phyloP scores from a whole-genome alignment of 2,329 filamentous ascomycete species.

The Zasmidium cellare region DNA sequence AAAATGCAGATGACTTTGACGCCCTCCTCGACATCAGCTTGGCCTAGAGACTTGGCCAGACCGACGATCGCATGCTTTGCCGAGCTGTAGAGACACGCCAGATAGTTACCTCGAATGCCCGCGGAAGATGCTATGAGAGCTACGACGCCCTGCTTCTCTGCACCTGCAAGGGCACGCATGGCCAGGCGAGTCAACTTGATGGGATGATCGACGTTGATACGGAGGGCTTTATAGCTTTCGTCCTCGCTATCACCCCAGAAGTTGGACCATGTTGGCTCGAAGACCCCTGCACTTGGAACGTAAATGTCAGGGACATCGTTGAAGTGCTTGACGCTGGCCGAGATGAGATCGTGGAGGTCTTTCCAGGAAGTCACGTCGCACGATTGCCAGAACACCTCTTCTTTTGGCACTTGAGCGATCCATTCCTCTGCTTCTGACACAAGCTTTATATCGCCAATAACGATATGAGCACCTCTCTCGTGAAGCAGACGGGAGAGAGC shows the following conservation, averaged over 20 bases:
- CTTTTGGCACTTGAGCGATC: constrained; percentile 4
- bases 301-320: constrained; percentile 23
- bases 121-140: constrained; percentile 17
- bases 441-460: constrained; percentile 25
- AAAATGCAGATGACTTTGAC: constrained; percentile 41
- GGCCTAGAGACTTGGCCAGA: constrained; percentile 44
- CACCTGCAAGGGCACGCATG: constrained; percentile 23
- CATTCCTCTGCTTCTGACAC: constrained; percentile 19
- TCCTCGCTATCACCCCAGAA: constrained; percentile 22
- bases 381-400: constrained; percentile 11
- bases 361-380: constrained; percentile 25
- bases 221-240: constrained; percentile 21
- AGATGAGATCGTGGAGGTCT: constrained; percentile 21
- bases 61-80: constrained; percentile 46
- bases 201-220: constrained; percentile 24
- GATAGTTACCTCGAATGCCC: constrained; percentile 22
- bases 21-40: constrained; percentile 45
- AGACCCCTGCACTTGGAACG: constrained; percentile 18
- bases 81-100: constrained; percentile 31
- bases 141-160: constrained; percentile 23
- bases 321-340: constrained; percentile 20
- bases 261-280: constrained; percentile 20
- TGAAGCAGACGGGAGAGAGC: constrained; percentile 20
- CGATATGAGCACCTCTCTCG: constrained; percentile 16
- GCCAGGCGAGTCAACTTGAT: constrained; percentile 23